Conservation (phyloP, 495 filamentous ascomycete genomes). For the Lindgomyces ingoldianus region DNA sequence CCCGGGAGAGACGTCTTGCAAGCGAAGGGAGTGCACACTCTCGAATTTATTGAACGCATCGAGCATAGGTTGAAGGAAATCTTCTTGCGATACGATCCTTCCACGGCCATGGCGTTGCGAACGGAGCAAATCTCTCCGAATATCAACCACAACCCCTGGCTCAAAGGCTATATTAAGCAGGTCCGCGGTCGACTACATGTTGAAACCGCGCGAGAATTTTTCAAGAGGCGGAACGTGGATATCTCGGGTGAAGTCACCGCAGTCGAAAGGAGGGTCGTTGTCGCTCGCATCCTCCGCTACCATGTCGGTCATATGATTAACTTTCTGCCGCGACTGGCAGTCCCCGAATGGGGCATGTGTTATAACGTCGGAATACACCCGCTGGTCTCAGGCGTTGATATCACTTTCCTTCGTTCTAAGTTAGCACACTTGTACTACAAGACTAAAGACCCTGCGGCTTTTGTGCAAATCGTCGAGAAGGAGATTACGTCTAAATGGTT, state of each 20-base stretch:
- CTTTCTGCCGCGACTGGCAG: background rate
- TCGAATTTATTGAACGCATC: conserved; percentile 11
- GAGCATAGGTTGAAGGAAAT: conserved; percentile 5
- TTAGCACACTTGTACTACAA: background rate
- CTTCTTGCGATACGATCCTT: too few relatives aligned
- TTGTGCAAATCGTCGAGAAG: background rate
- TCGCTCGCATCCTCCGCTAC: background rate
- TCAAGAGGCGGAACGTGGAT: background rate
- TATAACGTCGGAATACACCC: conserved; percentile 2
- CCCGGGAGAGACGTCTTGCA: too few relatives aligned
- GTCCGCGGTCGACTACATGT: background rate
- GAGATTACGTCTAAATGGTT: background rate
- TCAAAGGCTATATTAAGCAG: background rate
- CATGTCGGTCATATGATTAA: background rate
- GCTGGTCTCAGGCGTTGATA: conserved; percentile 6
- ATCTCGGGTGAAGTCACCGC: background rate
- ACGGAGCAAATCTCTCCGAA: too few relatives aligned
- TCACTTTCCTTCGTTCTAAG: conserved; percentile 7
- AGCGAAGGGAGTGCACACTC: too few relatives aligned
- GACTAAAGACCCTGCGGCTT: background rate
- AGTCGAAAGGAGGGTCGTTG: background rate
- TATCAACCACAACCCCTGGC: too few relatives aligned
- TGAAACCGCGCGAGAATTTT: background rate
- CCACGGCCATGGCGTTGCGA: too few relatives aligned
- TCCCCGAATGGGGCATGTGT: conserved; percentile 1